Conservation (phyloP, 768 basidiomycete genomes). For the Amyloporia xantha region DNA sequence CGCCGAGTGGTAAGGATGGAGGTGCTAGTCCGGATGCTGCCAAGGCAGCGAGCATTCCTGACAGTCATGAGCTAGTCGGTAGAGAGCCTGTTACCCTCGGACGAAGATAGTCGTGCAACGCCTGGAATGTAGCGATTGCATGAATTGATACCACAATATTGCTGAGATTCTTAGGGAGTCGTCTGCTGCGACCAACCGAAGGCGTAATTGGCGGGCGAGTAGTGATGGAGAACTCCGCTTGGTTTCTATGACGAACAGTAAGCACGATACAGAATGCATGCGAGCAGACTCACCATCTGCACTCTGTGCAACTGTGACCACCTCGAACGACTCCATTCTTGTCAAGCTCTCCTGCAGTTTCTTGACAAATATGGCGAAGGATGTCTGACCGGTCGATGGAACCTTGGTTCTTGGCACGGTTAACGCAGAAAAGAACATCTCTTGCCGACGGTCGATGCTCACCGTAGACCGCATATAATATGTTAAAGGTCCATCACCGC, state of each 20-base stretch:
- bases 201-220: constrained; percentile 83
- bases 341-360: constrained; percentile 95
- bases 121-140: constrained; percentile 96
- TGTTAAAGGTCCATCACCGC: neutral
- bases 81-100: constrained; percentile 77
- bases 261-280: neutral
- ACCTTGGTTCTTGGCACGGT: constrained; percentile 44
- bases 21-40: no score
- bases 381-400: constrained; percentile 41
- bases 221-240: constrained; percentile 87
- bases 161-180: constrained; percentile 80
- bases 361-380: constrained; percentile 80
- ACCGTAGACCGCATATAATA: constrained; percentile 37
- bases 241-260: constrained; percentile 54
- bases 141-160: constrained; percentile 97
- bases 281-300: constrained; percentile 56
- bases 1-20: constrained; percentile 40
- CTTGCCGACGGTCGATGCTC: constrained; percentile 55
- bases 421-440: constrained; percentile 77
- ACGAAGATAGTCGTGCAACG: constrained; percentile 91
- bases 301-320: constrained; percentile 79
- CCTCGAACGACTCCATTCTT: constrained; percentile 92
- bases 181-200: constrained; percentile 82
- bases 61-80: constrained; percentile 56
- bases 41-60: constrained; percentile 86